Evolutionary conservation across 345 rosid species (phyloP).

Genomic region (Trapa incisa): DNA sequence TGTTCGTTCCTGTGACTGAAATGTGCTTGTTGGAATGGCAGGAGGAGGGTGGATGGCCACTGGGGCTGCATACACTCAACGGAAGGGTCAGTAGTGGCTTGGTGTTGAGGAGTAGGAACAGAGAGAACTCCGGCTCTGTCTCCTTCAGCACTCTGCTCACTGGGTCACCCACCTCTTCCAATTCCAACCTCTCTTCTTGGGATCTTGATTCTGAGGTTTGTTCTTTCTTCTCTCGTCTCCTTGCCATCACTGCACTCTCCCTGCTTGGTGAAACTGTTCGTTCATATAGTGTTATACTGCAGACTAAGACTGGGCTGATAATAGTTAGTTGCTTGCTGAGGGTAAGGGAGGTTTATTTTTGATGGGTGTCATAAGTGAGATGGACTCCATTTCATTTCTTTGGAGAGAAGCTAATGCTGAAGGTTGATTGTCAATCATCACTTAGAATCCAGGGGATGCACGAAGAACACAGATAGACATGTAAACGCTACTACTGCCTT

Average conservation of each 20-base stretch:
- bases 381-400: not conserved
- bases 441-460: not conserved
- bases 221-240: not conserved
- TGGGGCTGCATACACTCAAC: conserved; percentile 60
- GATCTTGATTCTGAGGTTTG: conserved; percentile 72
- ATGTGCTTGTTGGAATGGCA: conserved; percentile 7
- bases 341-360: no score
- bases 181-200: conserved; percentile 34
- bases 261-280: not conserved
- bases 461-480: not conserved
- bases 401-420: not conserved
- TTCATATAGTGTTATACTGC: no score
- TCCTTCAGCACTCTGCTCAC: conserved; percentile 58
- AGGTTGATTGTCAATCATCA: not conserved
- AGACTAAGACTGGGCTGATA: no score
- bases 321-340: no score
- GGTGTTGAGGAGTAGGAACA: conserved; percentile 22
- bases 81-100: conserved; percentile 72
- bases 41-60: conserved; percentile 74
- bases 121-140: conserved; percentile 43
- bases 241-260: not conserved
- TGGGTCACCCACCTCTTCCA: conserved; percentile 36
- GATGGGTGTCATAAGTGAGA: not conserved
- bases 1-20: conserved; percentile 2
- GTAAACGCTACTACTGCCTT: not conserved